Evolutionary conservation across 495 filamentous ascomycete species (phyloP), one percentile per base, ranked within the genome.

Genomic region (Penicillium flavigenum): DNA sequence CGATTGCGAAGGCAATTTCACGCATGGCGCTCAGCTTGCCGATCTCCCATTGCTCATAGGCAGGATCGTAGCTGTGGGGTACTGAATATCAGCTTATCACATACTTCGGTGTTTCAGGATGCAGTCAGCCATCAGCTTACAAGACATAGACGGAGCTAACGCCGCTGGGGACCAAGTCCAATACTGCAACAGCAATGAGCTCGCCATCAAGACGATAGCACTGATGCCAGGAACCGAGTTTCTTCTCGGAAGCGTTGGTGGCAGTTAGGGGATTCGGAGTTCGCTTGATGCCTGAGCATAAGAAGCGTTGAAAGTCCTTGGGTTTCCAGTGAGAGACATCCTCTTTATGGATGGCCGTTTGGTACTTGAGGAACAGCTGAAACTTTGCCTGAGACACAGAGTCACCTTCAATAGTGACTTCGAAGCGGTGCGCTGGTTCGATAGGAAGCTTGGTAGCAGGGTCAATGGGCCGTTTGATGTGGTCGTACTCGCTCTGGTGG

Each of bases 61-160:
- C 89, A 59, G 88, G 85, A 67, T 96, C 88, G 67, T 98, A 88
- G 56, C 81, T 83, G 32, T 49, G 29, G 22, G 29, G 19, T 29
- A 56, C 6, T 7, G 22, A 24, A 0, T 29, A 61, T 64, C 50
- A 63, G 54, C 27, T 48, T 51, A 54, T 41, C 57, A 17, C 24
- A 45, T 24, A 12, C 19, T 34, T 14, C 6, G 3, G 8, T 42
- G 16, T 19, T 12, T 22, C 6, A 22, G 8, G 14, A 31, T 16
- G 5, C 5, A 17, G 10, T 42, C 22, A 17, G 36, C 24, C 11
- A 62, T 64, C 66, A 39, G 31, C 53, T 55, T 47, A 94, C 75
- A 96, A 83, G 66, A 97, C 89, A 70, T 98, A 98, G 36, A 98
- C 94, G 19, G 89, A 90, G 73, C 92, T 97, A 31, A 98, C 90